Evolutionary conservation across 164 flowering plant species (phyloP).

Genomic region (Cinnamomum micranthum): DNA sequence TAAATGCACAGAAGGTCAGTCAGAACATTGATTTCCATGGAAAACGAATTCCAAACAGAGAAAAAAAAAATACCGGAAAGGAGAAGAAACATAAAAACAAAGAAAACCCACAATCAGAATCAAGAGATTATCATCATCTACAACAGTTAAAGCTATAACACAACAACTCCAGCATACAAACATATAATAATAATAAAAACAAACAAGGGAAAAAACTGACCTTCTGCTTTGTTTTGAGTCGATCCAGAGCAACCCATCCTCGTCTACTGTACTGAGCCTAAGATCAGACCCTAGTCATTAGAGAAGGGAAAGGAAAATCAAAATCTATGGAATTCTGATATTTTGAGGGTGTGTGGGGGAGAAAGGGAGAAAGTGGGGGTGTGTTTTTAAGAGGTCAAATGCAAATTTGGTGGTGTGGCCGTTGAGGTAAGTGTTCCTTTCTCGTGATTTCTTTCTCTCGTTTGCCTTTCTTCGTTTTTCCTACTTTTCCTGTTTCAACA

Average conservation of each 20-base stretch:
- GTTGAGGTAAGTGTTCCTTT: background rate
- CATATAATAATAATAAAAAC: too few species aligned
- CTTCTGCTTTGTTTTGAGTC: constrained; percentile 2
- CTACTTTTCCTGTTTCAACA: background rate
- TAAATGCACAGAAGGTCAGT: too few species aligned
- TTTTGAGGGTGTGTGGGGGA: background rate
- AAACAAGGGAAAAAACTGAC: background rate
- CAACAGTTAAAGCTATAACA: too few species aligned
- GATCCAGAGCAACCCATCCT: constrained; percentile 8
- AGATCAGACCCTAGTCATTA: constrained; percentile 2
- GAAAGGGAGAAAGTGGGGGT: background rate
- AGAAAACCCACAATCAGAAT: background rate
- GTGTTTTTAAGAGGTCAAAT: background rate
- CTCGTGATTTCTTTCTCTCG: background rate
- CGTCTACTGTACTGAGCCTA: background rate
- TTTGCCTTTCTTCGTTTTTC: background rate
- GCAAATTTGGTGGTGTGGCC: background rate
- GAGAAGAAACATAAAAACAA: background rate
- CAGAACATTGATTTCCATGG: background rate
- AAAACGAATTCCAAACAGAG: background rate
- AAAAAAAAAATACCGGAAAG: too few species aligned
- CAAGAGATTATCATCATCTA: too few species aligned
- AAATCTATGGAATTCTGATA: background rate
- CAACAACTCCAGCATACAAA: background rate
- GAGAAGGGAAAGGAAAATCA: background rate